A percentile compares a stretch with the other conserved stretches of the same genome.
Conservation (phyloP, 1,284 basidiomycete genomes). For the Tetrapyrgos nigripes region DNA sequence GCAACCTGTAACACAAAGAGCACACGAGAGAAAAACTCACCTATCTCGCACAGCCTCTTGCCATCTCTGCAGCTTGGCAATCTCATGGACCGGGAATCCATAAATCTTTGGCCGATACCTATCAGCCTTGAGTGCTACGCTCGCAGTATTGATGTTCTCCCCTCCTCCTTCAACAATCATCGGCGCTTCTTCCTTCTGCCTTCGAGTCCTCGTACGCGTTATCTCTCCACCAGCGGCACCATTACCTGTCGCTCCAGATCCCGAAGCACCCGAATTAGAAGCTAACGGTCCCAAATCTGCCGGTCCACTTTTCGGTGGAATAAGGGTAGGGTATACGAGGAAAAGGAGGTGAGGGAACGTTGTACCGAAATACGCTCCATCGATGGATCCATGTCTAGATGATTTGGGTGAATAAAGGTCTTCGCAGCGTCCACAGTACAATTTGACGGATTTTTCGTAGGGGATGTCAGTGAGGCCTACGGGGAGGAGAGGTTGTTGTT, state of each 20-base stretch:
- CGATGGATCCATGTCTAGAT: slow-evolving; percentile 92
- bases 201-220: slow-evolving; percentile 44
- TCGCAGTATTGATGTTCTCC: slow-evolving; percentile 76
- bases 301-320: slow-evolving; percentile 82
- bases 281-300: slow-evolving; percentile 47
- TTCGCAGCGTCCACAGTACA: slow-evolving; percentile 96
- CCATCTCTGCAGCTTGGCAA: slow-evolving; percentile 92
- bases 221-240: slow-evolving; percentile 19
- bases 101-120: slow-evolving; percentile 91
- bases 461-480: slow-evolving; percentile 93
- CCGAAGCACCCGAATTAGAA: neutral
- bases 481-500: slow-evolving; percentile 91
- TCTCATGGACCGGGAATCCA: slow-evolving; percentile 93
- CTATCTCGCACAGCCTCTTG: slow-evolving; percentile 88
- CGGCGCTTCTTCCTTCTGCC: slow-evolving; percentile 57
- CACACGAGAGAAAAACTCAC: slow-evolving; percentile 46
- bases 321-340: slow-evolving; percentile 92
- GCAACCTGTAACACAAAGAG: neutral
- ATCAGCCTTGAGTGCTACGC: slow-evolving; percentile 86
- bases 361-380: slow-evolving; percentile 96
- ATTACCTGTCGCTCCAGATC: neutral
- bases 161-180: slow-evolving; percentile 60
- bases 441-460: slow-evolving; percentile 96
- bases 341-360: slow-evolving; percentile 96
- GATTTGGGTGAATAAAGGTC: slow-evolving; percentile 97